Base-by-base conservation (phyloP, 1,139 yeast genomes). In the Blastobotrys capitulatus region DNA sequence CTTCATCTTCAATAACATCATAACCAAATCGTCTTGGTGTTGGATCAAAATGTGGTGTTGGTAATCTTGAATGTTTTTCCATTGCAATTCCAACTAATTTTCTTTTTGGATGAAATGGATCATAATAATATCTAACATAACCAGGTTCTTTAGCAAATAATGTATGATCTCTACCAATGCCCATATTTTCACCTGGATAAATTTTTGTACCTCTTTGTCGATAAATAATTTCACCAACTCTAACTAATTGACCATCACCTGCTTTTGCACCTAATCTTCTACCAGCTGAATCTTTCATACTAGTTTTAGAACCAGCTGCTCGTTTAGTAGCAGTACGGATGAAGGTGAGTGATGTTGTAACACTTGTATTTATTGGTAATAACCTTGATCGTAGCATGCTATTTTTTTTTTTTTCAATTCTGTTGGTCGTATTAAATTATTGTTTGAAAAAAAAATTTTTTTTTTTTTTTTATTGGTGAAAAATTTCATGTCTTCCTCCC, bases 171-270 rank as follows among this genome's bases (percentile, higher is more conserved):
- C 80, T 83, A 56, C 99, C 98, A 56, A 92, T 86, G 18, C 86
- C 87, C 22, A 67, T 63, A 60, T 92, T 90, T 58, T 86, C 95
- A 41, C 99, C 99, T 0, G 98, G 97, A 62, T 82, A 95, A 65
- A 90, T 86, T 61, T 80, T 83, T n/a, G 98, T 89, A 62, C 99
- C 99, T 66, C 97, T 79, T 65, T 92, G 99, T 68, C 97, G 81
- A 82, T 87, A 81, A 42, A 92, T 76, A 59, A 92, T 90, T 63
- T 89, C 86, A n/a, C 97, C 97, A 0, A 87, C 81, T 48, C 77
- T 75, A 1, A 83, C 86, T 32, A 53, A 58, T 62, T 80, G 77
- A 42, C 86, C 84, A 60, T 90, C 97, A 56, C 84, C 79, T 47
- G 78, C 86, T 70, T 92, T 92, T 36, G 95, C 86, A 31, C 99